phyloP scores from a whole-genome alignment of 1,139 yeast genomes.

The Petasospora rhodanensis region DNA sequence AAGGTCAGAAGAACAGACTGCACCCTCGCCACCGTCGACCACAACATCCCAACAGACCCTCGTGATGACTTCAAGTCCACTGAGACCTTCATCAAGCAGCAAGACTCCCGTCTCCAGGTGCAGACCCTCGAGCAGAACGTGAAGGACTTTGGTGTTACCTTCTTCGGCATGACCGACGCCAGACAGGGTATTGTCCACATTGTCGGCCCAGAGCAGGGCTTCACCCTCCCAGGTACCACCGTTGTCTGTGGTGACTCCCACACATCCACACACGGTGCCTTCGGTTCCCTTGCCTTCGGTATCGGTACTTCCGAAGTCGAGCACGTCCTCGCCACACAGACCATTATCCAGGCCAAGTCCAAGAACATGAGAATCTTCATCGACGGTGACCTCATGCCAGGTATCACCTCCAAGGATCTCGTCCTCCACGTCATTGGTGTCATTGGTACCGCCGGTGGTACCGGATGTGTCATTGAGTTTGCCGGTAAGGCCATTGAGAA shows the following conservation, averaged over 20 bases:
- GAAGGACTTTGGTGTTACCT: slow-evolving; percentile 80
- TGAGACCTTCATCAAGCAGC: slow-evolving; percentile 81
- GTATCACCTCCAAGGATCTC: slow-evolving; percentile 93
- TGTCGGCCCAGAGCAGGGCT: slow-evolving; percentile 98
- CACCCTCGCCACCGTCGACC: slow-evolving; percentile 96
- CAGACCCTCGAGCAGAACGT: slow-evolving; percentile 90
- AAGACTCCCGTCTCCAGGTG: slow-evolving; percentile 89
- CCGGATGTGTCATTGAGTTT: slow-evolving; percentile 94
- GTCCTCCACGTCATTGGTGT: slow-evolving; percentile 91
- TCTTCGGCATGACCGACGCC: slow-evolving; percentile 88
- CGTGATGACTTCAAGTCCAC: slow-evolving; percentile 71
- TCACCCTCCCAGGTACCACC: slow-evolving; percentile 96
- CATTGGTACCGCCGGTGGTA: slow-evolving; percentile 99
- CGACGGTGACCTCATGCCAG: slow-evolving; percentile 77
- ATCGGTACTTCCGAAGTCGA: slow-evolving; percentile 99
- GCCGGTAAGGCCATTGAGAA: slow-evolving; percentile 91
- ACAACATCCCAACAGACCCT: slow-evolving; percentile 90
- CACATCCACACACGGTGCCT: slow-evolving; percentile 98
- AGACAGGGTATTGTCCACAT: slow-evolving; percentile 98
- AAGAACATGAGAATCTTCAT: slow-evolving; percentile 90
- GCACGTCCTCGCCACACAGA: slow-evolving; percentile 96
- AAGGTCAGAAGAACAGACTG: slow-evolving; percentile 88
- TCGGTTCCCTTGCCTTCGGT: slow-evolving; percentile 97
- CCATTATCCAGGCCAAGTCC: slow-evolving; percentile 88
- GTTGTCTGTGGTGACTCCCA: slow-evolving; percentile 99